Evolutionary conservation across 2,329 filamentous ascomycete genomes (phyloP).

Genomic region (Epichloe coenophiala): DNA sequence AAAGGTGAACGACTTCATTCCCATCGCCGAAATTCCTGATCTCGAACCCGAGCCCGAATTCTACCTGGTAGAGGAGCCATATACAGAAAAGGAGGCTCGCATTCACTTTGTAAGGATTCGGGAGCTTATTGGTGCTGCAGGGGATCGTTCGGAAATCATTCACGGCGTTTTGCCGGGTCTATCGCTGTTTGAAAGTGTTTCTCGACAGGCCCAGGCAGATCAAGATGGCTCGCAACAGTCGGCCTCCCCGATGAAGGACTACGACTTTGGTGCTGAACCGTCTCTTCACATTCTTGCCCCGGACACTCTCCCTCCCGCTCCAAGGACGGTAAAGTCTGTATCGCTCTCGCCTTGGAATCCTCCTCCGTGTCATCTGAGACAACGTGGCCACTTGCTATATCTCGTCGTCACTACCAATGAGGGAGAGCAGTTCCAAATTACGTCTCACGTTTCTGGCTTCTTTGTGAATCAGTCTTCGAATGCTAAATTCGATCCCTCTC

Average conservation of each 20-base stretch:
- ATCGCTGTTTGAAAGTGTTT: slow-evolving; percentile 75
- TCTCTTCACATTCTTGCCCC: slow-evolving; percentile 61
- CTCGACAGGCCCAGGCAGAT: slow-evolving; percentile 31
- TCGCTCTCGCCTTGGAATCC: slow-evolving; percentile 93
- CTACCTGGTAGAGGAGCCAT: slow-evolving; percentile 79
- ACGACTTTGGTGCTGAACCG: slow-evolving; percentile 60
- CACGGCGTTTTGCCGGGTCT: slow-evolving; percentile 75
- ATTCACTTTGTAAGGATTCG: slow-evolving; percentile 85
- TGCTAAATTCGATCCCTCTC: slow-evolving; percentile 84
- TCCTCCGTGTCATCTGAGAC: slow-evolving; percentile 77
- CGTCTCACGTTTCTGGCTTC: slow-evolving; percentile 86
- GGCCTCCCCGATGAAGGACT: slow-evolving; percentile 42
- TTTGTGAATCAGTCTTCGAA: slow-evolving; percentile 95
- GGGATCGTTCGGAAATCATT: slow-evolving; percentile 73
- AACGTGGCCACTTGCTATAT: slow-evolving; percentile 87
- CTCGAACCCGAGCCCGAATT: slow-evolving; percentile 68
- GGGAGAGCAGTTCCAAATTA: slow-evolving; percentile 89
- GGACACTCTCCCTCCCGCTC: slow-evolving; percentile 48
- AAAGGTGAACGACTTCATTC: slow-evolving; percentile 88
- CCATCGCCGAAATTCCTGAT: slow-evolving; percentile 77
- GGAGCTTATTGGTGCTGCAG: slow-evolving; percentile 85
- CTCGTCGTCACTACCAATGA: slow-evolving; percentile 81
- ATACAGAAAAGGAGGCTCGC: slow-evolving; percentile 95
- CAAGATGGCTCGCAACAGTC: slow-evolving; percentile 18
- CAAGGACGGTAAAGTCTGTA: slow-evolving; percentile 84